phyloP scores from a whole-genome alignment of 73 alveolate genomes.

The Paramecium sexaurelia region DNA sequence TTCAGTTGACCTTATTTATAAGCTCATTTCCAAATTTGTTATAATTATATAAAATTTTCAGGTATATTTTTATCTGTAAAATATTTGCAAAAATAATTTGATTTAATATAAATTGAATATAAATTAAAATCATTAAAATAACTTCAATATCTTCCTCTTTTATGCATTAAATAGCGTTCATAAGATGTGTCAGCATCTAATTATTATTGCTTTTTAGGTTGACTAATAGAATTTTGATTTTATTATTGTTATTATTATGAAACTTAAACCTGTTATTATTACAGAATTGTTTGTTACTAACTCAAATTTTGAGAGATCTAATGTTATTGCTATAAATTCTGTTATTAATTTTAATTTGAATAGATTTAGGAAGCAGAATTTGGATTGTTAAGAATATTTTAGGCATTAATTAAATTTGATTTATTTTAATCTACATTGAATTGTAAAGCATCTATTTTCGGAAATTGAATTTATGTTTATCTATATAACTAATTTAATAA shows the following conservation, averaged over 20 bases:
- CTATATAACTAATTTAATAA: not conserved
- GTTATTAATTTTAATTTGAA: no score
- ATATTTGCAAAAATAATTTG: no score
- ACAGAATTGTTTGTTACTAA: not conserved
- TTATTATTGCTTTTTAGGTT: not conserved
- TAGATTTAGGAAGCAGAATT: no score
- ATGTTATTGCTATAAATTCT: not conserved
- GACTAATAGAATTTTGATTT: not conserved
- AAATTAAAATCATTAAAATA: no score
- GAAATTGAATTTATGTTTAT: not conserved
- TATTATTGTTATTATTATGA: not conserved
- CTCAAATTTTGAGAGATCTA: no score
- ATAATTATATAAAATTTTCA: not conserved
- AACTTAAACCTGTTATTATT: not conserved
- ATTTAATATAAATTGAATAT: no score
- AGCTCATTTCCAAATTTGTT: not conserved
- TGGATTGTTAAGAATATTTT: not conserved
- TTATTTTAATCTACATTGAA: not conserved
- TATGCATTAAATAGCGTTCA: not conserved
- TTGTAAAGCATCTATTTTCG: not conserved
- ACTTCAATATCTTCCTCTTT: not conserved
- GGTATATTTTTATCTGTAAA: no score
- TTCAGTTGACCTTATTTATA: constrained; percentile 52
- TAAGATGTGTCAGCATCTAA: not conserved
- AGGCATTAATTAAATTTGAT: not conserved